phyloP scores from a whole-genome alignment of 1,139 yeast genomes.

The Suhomyces taliae region DNA sequence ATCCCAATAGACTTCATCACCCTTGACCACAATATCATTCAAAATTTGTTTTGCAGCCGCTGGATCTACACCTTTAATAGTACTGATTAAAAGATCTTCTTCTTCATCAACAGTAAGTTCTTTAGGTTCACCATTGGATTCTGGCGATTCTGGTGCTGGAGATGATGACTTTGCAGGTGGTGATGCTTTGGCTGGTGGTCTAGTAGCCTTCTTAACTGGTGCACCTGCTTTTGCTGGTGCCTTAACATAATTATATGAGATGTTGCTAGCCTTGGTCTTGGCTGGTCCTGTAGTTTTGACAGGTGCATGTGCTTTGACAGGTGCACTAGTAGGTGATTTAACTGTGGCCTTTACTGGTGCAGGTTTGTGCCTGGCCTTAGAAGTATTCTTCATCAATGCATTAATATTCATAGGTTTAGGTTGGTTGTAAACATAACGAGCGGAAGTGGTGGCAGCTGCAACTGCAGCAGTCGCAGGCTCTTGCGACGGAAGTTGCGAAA shows the following conservation, averaged over 20 bases:
- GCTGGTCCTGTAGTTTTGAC: constrained; percentile 8
- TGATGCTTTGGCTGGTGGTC: constrained; percentile 9
- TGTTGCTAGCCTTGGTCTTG: constrained; percentile 12
- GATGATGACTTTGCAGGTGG: constrained; percentile 4
- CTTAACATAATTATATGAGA: constrained; percentile 31
- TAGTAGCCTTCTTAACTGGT: constrained; percentile 10
- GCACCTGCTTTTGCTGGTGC: constrained; percentile 4
- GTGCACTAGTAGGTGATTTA: constrained; percentile 3
- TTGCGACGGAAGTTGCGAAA: background rate
- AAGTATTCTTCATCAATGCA: constrained; percentile 31
- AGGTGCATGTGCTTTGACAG: constrained; percentile 2
- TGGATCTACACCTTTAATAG: constrained; percentile 44
- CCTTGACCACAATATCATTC: constrained; percentile 88
- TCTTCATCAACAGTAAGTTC: constrained; percentile 56
- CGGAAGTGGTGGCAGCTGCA: background rate
- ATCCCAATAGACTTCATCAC: constrained; percentile 96
- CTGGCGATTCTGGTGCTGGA: constrained; percentile 6
- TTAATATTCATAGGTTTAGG: constrained; percentile 44
- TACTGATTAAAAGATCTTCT: constrained; percentile 50
- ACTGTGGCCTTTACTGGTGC: constrained; percentile 15
- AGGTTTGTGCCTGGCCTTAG: constrained; percentile 8
- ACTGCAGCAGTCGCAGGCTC: background rate
- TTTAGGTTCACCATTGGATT: constrained; percentile 14
- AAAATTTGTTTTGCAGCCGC: constrained; percentile 62
- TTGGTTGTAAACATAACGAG: constrained; percentile 34